Conservation (phyloP, 495 filamentous ascomycete species). For the Neurospora tetraspora region DNA sequence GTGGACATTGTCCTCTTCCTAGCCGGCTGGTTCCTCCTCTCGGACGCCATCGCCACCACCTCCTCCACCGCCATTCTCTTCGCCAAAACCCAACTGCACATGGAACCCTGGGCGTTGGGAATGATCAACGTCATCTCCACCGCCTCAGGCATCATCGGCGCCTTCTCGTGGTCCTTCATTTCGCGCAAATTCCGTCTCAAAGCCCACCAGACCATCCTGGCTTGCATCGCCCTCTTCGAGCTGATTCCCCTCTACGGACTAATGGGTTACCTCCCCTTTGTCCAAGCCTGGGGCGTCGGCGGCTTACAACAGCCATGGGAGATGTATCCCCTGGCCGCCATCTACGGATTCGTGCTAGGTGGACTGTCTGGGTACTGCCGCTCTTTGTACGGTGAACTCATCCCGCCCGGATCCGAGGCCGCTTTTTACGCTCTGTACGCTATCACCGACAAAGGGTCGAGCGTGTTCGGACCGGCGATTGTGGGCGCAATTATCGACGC, state of each 20-base stretch:
- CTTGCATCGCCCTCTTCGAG: constrained; percentile 83
- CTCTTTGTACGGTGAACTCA: constrained; percentile 81
- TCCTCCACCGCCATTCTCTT: constrained; percentile 93
- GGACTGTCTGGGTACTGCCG: constrained; percentile 91
- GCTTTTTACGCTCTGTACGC: constrained; percentile 96
- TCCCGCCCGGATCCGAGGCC: constrained; percentile 88
- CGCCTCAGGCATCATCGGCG: constrained; percentile 69
- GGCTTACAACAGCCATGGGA: constrained; percentile 92
- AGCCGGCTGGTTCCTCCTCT: constrained; percentile 86
- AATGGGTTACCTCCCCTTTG: constrained; percentile 76
- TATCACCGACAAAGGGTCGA: constrained; percentile 95
- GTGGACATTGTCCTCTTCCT: constrained; percentile 85
- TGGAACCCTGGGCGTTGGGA: constrained; percentile 80
- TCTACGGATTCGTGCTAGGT: constrained; percentile 90
- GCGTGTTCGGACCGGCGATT: constrained; percentile 87
- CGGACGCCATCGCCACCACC: constrained; percentile 88
- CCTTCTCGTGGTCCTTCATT: constrained; percentile 79
- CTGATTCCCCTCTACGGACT: constrained; percentile 87
- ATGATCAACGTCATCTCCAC: constrained; percentile 90
- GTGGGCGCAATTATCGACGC: constrained; percentile 86
- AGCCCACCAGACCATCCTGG: constrained; percentile 80
- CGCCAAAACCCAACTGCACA: constrained; percentile 84
- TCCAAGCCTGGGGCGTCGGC: constrained; percentile 61
- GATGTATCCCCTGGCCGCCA: constrained; percentile 84
- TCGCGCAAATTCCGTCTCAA: constrained; percentile 53